A percentile compares a stretch with the other conserved stretches of the same genome.
These are phyloP conservation scores for Coffea canephora DNA, from an alignment of 257 asterid genomes.

Conservation along the genomic window DNA sequence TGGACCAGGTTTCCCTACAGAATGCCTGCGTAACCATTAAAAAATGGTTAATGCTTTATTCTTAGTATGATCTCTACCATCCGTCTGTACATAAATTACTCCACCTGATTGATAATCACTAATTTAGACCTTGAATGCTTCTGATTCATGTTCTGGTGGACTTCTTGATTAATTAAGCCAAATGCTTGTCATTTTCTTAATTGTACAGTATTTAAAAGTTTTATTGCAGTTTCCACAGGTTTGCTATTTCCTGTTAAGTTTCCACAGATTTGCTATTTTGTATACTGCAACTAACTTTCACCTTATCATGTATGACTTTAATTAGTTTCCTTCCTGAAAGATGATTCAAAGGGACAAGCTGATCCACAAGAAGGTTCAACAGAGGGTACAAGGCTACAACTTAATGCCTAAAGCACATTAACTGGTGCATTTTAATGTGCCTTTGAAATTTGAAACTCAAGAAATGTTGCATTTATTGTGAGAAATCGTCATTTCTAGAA, in stretches of 20 bases:
- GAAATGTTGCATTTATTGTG: neutral
- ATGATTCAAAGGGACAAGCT: neutral
- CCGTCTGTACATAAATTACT: neutral
- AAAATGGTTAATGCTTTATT: too few relatives aligned
- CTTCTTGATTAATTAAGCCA: neutral
- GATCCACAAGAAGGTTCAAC: neutral
- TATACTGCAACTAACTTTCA: neutral
- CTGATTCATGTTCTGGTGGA: neutral
- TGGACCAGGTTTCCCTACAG: constrained; percentile 87
- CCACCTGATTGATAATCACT: neutral
- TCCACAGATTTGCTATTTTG: too few relatives aligned
- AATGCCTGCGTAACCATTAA: constrained; percentile 53
- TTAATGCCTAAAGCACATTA: neutral
- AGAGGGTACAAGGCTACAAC: neutral
- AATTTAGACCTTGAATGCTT: neutral
- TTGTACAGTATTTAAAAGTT: neutral
- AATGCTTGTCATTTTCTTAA: neutral
- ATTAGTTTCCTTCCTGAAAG: neutral
- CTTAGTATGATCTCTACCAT: neutral
- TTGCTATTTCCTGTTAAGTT: too few relatives aligned
- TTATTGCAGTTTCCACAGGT: neutral
- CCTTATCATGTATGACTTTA: neutral
- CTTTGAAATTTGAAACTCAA: neutral
- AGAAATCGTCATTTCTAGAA: neutral
- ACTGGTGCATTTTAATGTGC: neutral